Evolutionary conservation across 2,329 filamentous ascomycete species (phyloP).

Genomic region (Colletotrichum karsti): DNA sequence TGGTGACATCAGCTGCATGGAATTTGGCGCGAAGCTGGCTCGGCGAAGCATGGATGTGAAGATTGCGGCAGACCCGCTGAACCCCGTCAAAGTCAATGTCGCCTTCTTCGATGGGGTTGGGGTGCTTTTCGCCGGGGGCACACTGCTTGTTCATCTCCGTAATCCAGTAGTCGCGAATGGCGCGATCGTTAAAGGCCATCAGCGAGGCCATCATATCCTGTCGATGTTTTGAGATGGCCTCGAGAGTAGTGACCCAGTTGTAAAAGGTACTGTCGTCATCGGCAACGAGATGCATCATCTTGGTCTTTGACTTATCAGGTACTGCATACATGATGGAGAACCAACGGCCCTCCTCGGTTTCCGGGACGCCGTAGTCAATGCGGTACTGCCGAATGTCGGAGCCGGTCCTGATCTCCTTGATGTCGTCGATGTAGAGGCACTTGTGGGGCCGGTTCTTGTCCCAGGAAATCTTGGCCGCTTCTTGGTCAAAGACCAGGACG

Average conservation of each 20-base stretch:
- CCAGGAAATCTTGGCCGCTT: conserved; percentile 89
- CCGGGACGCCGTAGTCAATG: conserved; percentile 79
- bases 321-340: conserved; percentile 91
- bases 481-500: conserved; percentile 76
- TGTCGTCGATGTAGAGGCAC: conserved; percentile 92
- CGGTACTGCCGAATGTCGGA: conserved; percentile 89
- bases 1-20: conserved; percentile 71
- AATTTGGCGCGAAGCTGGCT: conserved; percentile 80
- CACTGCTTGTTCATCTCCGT: conserved; percentile 80
- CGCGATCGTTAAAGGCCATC: conserved; percentile 84
- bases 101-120: conserved; percentile 66
- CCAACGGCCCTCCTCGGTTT: conserved; percentile 76
- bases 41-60: conserved; percentile 91
- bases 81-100: conserved; percentile 81
- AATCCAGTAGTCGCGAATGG: conserved; percentile 85
- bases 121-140: conserved; percentile 50
- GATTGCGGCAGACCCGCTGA: conserved; percentile 83
- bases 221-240: conserved; percentile 84
- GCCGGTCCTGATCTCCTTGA: conserved; percentile 87
- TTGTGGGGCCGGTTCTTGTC: conserved; percentile 82
- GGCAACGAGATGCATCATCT: conserved; percentile 89
- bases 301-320: conserved; percentile 81
- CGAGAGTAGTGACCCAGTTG: conserved; percentile 85
- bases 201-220: conserved; percentile 91
- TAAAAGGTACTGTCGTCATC: conserved; percentile 75